Base-by-base conservation (phyloP, 495 filamentous ascomycete species). In the Xylaria castorea region DNA sequence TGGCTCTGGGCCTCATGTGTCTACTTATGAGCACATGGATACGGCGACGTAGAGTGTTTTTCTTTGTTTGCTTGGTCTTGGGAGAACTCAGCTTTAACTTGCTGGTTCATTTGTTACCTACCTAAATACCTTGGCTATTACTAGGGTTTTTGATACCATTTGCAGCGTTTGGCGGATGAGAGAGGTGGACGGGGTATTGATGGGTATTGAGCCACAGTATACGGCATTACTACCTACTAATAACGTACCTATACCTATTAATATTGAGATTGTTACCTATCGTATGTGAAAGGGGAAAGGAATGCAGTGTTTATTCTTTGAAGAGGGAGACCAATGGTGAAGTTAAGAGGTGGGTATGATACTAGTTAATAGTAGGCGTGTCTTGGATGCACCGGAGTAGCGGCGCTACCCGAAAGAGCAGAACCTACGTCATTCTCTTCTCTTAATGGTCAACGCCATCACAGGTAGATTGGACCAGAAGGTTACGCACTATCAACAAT, bases 241-340 rank as follows among this genome's bases (percentile, higher is more conserved):
- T 32, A 16, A 18, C 6, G 16, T 27, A 57, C 27, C 14, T 57
- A 32, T 32, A 30, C 51, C 22, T 25, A 55, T 63, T 44, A 22
- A 42, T 30, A 64, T n/a, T 16, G 7, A 78, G 73, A 72, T 32
- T 82, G 67, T 62, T 83, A 36, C 9, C 27, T 63, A 67, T 66
- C 76, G n/a, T 25, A 11, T 51, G 48, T 22, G 48, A 3, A 25
- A 14, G 16, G 42, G 42, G 20, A n/a, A 48, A n/a, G 0, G 18
- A n/a, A n/a, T 48, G 18, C 5, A 48, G 46, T 1, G 12, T 5
- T 44, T 44, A 1, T 44, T 44, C 42, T 44, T 44, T 44, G 42
- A n/a, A n/a, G n/a, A n/a, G n/a, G n/a, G n/a, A n/a, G n/a, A n/a
- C n/a, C n/a, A n/a, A n/a, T n/a, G n/a, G n/a, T n/a, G n/a, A n/a